phyloP scores from a whole-genome alignment of 2,329 filamentous ascomycete genomes.

The Arthrobotrys iridis region DNA sequence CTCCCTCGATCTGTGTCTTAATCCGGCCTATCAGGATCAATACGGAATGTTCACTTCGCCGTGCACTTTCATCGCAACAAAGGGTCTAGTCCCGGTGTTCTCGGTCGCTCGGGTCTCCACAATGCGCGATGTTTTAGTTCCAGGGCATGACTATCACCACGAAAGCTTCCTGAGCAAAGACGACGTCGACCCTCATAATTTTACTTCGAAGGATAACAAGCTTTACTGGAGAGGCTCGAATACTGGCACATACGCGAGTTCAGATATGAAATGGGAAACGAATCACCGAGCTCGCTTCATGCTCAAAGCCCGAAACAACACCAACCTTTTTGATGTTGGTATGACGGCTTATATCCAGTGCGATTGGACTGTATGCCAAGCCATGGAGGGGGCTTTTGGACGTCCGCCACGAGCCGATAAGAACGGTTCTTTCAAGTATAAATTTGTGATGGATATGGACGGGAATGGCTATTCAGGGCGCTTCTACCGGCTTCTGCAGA shows the following conservation, averaged over 20 bases:
- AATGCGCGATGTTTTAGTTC: slow-evolving; percentile 12
- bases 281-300: slow-evolving; percentile 14
- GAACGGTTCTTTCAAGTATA: neutral
- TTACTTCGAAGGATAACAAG: slow-evolving; percentile 12
- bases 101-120: slow-evolving; percentile 10
- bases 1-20: neutral
- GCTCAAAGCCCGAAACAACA: slow-evolving; percentile 5
- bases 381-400: neutral
- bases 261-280: slow-evolving; percentile 10
- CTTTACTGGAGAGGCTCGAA: slow-evolving; percentile 17
- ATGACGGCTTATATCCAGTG: slow-evolving; percentile 21
- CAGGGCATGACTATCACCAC: slow-evolving; percentile 2
- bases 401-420: neutral
- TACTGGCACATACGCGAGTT: neutral
- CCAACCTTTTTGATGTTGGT: slow-evolving; percentile 15
- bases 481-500: slow-evolving; percentile 5
- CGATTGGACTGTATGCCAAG: neutral
- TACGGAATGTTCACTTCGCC: slow-evolving; percentile 16
- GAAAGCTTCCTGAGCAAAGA: neutral
- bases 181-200: neutral
- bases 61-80: slow-evolving; percentile 12
- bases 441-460: slow-evolving; percentile 24
- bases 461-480: slow-evolving; percentile 20
- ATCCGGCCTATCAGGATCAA: slow-evolving; percentile 5
- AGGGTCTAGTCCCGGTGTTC: slow-evolving; percentile 1